phyloP scores from a whole-genome alignment of 1,139 yeast species.

The Debaryomycetaceae sp. region DNA sequence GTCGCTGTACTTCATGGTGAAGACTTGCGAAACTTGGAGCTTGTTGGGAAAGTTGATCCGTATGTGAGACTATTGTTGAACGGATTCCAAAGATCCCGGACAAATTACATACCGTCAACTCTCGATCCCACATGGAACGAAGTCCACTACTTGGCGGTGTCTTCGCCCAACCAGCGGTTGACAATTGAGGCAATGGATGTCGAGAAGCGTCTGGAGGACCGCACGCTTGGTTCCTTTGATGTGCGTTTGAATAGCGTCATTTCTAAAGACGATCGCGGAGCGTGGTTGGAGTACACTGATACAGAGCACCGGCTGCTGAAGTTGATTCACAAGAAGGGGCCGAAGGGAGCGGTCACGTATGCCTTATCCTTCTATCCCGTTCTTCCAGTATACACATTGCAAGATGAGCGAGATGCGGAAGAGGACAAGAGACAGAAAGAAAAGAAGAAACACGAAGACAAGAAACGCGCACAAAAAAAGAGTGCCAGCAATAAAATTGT shows the following conservation, averaged over 20 bases:
- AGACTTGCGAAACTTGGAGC: conserved; percentile 73
- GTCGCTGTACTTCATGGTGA: conserved; percentile 61
- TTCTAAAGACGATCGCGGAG: conserved; percentile 54
- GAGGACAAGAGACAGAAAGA: conserved; percentile 23
- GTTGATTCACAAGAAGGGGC: conserved; percentile 61
- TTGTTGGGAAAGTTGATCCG: conserved; percentile 87
- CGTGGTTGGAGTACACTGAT: conserved; percentile 51
- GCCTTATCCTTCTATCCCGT: conserved; percentile 74
- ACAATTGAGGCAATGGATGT: conserved; percentile 89
- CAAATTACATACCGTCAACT: conserved; percentile 57
- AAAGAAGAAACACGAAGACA: conserved; percentile 13
- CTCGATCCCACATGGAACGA: conserved; percentile 82
- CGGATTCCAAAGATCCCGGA: conserved; percentile 68
- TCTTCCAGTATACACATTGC: conserved; percentile 64
- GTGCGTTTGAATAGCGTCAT: conserved; percentile 59
- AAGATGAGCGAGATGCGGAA: conserved; percentile 51
- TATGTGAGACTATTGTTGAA: conserved; percentile 72
- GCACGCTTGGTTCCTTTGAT: conserved; percentile 77
- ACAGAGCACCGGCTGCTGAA: conserved; percentile 46
- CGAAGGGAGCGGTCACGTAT: conserved; percentile 72
- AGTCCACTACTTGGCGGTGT: conserved; percentile 66
- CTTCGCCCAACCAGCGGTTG: conserved; percentile 71
- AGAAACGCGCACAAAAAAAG: conserved; percentile 17
- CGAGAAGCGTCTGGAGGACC: conserved; percentile 64
- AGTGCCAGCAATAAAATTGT: conserved; percentile 9